Conservation (phyloP, 345 rosid genomes). For the Bruguiera sexangula region DNA sequence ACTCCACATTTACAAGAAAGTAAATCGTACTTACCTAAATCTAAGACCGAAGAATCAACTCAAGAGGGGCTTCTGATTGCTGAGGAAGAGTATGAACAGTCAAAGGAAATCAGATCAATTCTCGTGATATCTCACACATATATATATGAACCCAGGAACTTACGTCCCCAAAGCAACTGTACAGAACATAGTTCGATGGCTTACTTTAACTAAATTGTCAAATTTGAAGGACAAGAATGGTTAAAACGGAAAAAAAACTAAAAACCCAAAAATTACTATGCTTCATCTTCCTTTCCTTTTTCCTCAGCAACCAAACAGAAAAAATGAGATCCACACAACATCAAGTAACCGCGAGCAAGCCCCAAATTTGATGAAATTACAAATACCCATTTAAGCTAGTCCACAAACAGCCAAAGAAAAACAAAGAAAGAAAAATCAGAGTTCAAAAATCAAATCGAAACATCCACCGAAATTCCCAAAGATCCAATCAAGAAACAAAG, state of each 20-base stretch:
- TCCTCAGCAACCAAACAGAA: slow-evolving; percentile 13
- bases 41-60: not conserved
- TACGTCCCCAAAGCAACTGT: not conserved
- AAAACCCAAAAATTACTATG: not conserved
- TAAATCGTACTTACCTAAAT: slow-evolving; percentile 6
- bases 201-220: not conserved
- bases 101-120: not conserved
- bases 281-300: not conserved
- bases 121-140: too few relatives aligned
- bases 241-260: not conserved
- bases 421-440: not conserved
- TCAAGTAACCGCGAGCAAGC: slow-evolving; percentile 16
- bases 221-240: not conserved
- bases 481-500: not conserved
- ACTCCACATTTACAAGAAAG: not conserved
- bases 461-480: not conserved
- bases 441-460: not conserved
- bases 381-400: not conserved
- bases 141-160: not conserved
- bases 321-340: slow-evolving; percentile 23
- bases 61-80: not conserved
- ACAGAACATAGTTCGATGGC: not conserved
- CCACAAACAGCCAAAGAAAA: not conserved
- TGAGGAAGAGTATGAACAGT: not conserved
- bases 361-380: not conserved